Base-by-base conservation (phyloP, 108 stramenopile species). In the Cyclotella atomus region DNA sequence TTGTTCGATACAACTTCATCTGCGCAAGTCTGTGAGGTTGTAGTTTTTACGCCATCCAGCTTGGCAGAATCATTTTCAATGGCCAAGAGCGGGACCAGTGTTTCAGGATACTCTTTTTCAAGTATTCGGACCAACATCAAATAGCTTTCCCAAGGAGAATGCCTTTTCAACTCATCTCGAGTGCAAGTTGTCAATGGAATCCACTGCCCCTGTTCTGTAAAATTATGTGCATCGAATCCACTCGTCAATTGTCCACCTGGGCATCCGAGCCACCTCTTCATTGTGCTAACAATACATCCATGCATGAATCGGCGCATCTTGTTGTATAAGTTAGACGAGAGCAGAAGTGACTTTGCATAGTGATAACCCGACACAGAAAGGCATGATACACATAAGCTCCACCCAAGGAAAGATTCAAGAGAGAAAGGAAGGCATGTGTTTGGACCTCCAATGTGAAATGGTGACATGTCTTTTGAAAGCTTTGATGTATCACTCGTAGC, bases 341-440 rank as follows among this genome's bases (percentile, higher is more conserved):
- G 9, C n/a, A 68, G 15, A 17, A 62, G 59, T 6, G 82, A 74
- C 28, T 65, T 65, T 5, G 45, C 50, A 41, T 83, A 79, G 60
- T 83, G 77, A 56, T 83, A 83, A 1, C 77, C 77, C 21, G 82
- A 79, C 17, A 83, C 77, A 28, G 67, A 45, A 12, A 83, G 60
- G 32, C 77, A 83, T 29, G 77, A 79, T n/a, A 83, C 45, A 64
- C 82, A 83, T 33, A 83, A 53, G 32, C 54, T 59, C 82, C 82
- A 83, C 0, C 67, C 72, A 14, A 83, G 68, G 15, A 69, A 49
- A 23, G 82, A 83, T 55, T 83, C 82, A 19, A 75, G 67, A 46
- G 35, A 27, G 32, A 67, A 46, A 0, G 82, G 82, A 25, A 83
- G 59, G 2, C 43, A 27, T 17, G 82, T 83, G 77, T 57, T 49